Evolutionary conservation across 2,329 filamentous ascomycete species (phyloP), one percentile per base, ranked within the genome.

Genomic region (Tricladium varicosporioides): DNA sequence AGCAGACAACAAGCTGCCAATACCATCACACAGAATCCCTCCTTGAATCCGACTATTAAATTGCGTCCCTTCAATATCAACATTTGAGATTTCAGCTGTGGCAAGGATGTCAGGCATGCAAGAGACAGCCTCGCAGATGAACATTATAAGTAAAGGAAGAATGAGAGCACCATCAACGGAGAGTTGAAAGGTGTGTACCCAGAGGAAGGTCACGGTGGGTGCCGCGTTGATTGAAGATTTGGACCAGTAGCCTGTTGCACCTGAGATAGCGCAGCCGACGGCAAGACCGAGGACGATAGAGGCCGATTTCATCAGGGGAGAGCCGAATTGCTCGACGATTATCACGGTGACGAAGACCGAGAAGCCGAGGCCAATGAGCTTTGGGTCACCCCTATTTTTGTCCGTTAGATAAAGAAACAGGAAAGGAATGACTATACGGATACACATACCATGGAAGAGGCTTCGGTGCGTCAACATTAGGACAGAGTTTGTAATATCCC

Each of bases 41-140:
- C 86, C 86, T 66, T 88, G 85, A 63, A 89, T 87, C 2, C 85
- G 79, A n/a, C 80, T 82, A 68, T 88, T 85, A 73, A 87, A 88
- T 18, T 81, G 70, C 2, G 75, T 75, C 14, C 86, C 85, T 58
- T 87, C 81, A 53, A 89, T 84, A 58, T 86, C 81, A 11, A 71
- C 67, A 53, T 69, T 66, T 33, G 63, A 66, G 27, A 71, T 68
- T 51, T 71, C 65, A 14, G 69, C 67, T 1, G 86, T 88, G 1
- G 86, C 86, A 0, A 84, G 86, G 65, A 88, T 85, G 65, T 86
- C 84, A 49, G 73, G 73, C 65, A 76, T 75, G 46, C 72, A 74
- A n/a, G 82, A 82, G 42, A 88, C 87, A 8, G 84, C 81, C 70
- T 88, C 85, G 77, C 87, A 88, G 64, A 85, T 81, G 42, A 85